These are phyloP conservation scores for Beauveria asiatica DNA, from an alignment of 2,329 filamentous ascomycete species.

Conservation along the genomic window DNA sequence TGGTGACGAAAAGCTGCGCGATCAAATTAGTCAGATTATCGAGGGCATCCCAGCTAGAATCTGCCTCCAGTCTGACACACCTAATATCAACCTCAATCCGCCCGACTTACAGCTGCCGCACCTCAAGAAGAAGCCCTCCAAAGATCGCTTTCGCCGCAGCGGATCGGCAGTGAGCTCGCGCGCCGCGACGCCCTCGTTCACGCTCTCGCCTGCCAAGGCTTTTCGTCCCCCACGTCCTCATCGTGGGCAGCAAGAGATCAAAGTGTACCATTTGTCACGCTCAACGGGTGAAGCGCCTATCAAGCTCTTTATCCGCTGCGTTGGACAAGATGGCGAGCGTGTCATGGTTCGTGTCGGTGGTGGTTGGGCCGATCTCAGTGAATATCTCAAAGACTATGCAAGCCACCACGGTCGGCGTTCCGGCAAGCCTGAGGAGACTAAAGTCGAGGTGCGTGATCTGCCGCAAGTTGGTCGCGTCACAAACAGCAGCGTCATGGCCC, in stretches of 20 bases:
- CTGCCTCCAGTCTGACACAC: slow-evolving; percentile 52
- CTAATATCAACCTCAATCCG: slow-evolving; percentile 46
- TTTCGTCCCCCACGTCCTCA: slow-evolving; percentile 38
- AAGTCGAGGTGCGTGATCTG: slow-evolving; percentile 50
- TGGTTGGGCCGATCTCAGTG: slow-evolving; percentile 94
- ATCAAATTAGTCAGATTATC: slow-evolving; percentile 72
- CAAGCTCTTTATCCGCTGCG: slow-evolving; percentile 87
- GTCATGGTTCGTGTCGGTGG: slow-evolving; percentile 98
- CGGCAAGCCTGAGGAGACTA: slow-evolving; percentile 35
- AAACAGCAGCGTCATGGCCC: slow-evolving; percentile 19
- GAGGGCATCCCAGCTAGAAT: slow-evolving; percentile 73
- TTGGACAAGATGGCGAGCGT: slow-evolving; percentile 81
- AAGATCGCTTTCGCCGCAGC: slow-evolving; percentile 37
- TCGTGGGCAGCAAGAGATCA: slow-evolving; percentile 63
- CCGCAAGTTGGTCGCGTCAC: slow-evolving; percentile 19
- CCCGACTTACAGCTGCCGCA: slow-evolving; percentile 46
- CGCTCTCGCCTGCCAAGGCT: slow-evolving; percentile 55
- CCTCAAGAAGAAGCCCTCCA: slow-evolving; percentile 34
- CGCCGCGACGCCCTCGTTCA: slow-evolving; percentile 58
- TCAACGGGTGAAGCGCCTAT: slow-evolving; percentile 79
- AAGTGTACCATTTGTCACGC: slow-evolving; percentile 83
- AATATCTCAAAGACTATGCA: slow-evolving; percentile 90
- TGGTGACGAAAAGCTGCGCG: slow-evolving; percentile 62
- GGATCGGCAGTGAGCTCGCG: slow-evolving; percentile 43
- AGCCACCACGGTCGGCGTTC: slow-evolving; percentile 78